phyloP scores from a whole-genome alignment of 1,284 basidiomycete species.

The Puccinia brachypodii region DNA sequence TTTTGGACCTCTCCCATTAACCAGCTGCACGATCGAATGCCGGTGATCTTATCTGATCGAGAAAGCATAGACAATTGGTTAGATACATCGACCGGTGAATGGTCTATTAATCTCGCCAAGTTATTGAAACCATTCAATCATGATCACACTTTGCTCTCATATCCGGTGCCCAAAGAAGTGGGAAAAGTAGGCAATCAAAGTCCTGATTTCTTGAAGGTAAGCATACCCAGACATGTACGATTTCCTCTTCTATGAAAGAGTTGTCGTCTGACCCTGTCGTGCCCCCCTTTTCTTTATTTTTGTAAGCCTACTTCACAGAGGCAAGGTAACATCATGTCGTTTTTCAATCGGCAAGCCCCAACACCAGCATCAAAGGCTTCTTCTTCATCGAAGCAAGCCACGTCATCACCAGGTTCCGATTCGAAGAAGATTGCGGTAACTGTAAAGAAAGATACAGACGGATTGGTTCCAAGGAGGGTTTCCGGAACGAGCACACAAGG shows the following conservation, averaged over 20 bases:
- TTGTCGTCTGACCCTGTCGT: background rate
- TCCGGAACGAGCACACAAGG: background rate
- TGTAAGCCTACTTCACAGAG: conserved; percentile 1
- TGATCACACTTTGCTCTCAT: conserved; percentile 57
- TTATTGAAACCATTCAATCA: conserved; percentile 71
- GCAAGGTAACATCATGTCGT: conserved; percentile 21
- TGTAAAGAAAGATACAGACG: background rate
- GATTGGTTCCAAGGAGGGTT: background rate
- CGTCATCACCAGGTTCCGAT: background rate
- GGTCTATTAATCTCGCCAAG: conserved; percentile 65
- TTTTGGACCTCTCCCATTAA: too few species aligned
- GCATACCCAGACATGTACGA: background rate
- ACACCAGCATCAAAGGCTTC: background rate
- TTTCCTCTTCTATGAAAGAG: background rate
- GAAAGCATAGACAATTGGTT: conserved; percentile 74
- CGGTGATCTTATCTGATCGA: conserved; percentile 72
- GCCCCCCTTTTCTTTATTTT: background rate
- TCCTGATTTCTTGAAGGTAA: conserved; percentile 67
- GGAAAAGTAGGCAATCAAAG: conserved; percentile 86
- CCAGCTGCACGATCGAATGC: conserved; percentile 83
- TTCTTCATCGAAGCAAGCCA: background rate
- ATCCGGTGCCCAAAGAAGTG: conserved; percentile 83
- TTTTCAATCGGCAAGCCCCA: background rate
- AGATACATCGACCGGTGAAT: conserved; percentile 67
- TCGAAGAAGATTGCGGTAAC: background rate